Evolutionary conservation across 257 asterid species (phyloP).

Genomic region (Fraxinus americana): DNA sequence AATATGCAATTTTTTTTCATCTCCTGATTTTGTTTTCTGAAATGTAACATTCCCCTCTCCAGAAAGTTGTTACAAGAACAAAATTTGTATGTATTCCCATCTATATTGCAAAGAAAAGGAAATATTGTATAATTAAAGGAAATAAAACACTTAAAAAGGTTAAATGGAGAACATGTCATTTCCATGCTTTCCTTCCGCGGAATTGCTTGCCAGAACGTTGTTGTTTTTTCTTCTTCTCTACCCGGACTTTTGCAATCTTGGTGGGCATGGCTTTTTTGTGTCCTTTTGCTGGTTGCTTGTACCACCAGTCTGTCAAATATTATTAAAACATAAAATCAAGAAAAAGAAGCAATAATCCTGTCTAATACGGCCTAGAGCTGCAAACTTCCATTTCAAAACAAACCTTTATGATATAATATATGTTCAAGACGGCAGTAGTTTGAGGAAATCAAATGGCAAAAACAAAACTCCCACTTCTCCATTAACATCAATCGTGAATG

Average conservation of each 20-base stretch:
- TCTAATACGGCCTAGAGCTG: neutral
- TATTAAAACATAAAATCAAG: neutral
- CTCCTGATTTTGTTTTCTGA: neutral
- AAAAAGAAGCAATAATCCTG: neutral
- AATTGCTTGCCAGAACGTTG: slow-evolving; percentile 62
- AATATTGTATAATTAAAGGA: neutral
- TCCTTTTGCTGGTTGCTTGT: slow-evolving; percentile 74
- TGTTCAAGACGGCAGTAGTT: neutral
- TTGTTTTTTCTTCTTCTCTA: slow-evolving; percentile 50
- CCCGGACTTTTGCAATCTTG: slow-evolving; percentile 47
- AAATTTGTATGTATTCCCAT: neutral
- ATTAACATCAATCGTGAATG: no score
- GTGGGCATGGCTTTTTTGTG: slow-evolving; percentile 77
- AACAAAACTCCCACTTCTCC: no score
- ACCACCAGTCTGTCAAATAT: slow-evolving; percentile 68
- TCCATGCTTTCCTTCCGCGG: slow-evolving; percentile 98
- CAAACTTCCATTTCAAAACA: no score
- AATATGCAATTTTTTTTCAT: neutral
- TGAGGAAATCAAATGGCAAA: no score
- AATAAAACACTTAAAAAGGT: neutral
- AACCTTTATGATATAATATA: neutral
- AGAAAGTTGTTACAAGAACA: neutral
- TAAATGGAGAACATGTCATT: slow-evolving; percentile 29
- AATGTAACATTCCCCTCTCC: neutral
- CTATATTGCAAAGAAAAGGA: neutral